phyloP scores from a whole-genome alignment of 768 basidiomycete species.

The Amanita thiersii region DNA sequence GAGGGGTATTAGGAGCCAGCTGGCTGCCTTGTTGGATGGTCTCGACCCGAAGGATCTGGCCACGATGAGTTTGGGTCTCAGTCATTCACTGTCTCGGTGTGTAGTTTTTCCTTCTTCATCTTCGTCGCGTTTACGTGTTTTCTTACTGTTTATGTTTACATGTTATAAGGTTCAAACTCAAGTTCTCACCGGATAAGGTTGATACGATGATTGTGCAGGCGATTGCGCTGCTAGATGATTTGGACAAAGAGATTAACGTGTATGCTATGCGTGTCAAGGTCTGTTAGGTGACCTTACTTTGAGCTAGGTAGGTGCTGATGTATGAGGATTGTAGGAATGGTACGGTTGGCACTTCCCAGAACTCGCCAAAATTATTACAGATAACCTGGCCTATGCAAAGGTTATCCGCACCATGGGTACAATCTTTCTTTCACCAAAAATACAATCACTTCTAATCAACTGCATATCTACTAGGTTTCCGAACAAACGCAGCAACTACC shows the following conservation, averaged over 20 bases:
- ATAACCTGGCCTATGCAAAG: slow-evolving; percentile 96
- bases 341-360: slow-evolving; percentile 99
- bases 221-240: slow-evolving; percentile 92
- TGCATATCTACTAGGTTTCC: slow-evolving; percentile 55
- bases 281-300: slow-evolving; percentile 13
- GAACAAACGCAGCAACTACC: slow-evolving; percentile 84
- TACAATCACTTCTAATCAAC: not conserved
- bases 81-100: slow-evolving; percentile 91
- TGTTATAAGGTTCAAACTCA: slow-evolving; percentile 81
- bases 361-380: slow-evolving; percentile 96
- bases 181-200: slow-evolving; percentile 99
- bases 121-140: not conserved
- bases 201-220: slow-evolving; percentile 99
- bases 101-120: slow-evolving; percentile 14
- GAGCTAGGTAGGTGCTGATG: not conserved
- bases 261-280: slow-evolving; percentile 99
- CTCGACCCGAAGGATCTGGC: slow-evolving; percentile 90
- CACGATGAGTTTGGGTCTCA: slow-evolving; percentile 96
- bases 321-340: slow-evolving; percentile 70
- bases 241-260: slow-evolving; percentile 99
- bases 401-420: slow-evolving; percentile 85
- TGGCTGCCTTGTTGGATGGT: slow-evolving; percentile 81
- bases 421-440: slow-evolving; percentile 12
- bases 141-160: not conserved
- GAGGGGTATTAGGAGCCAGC: slow-evolving; percentile 90